Evolutionary conservation across 2,329 filamentous ascomycete genomes (phyloP).

Genomic region (Diplodia intermedia): DNA sequence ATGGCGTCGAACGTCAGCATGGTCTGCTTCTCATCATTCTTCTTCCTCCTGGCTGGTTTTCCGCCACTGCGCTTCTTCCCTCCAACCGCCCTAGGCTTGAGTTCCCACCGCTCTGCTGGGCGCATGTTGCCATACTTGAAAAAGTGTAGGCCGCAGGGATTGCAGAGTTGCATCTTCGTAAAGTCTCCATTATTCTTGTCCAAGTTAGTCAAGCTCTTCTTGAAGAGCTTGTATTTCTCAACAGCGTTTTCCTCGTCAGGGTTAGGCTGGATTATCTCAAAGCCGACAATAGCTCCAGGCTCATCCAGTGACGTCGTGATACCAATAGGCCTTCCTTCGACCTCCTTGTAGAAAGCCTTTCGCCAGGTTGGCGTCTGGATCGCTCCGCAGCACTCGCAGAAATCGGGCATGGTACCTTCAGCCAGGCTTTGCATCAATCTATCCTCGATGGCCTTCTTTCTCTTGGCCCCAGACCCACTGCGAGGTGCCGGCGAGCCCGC

Average conservation of each 20-base stretch:
- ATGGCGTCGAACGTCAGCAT: conserved; percentile 11
- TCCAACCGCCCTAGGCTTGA: conserved; percentile 45
- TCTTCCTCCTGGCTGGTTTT: conserved; percentile 43
- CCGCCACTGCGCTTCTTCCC: conserved; percentile 54
- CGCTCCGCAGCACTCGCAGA: conserved; percentile 89
- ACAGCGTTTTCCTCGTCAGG: conserved; percentile 65
- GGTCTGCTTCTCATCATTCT: conserved; percentile 28
- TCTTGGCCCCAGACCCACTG: conserved; percentile 65
- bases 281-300: conserved; percentile 66
- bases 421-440: conserved; percentile 66
- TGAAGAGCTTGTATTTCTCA: conserved; percentile 74
- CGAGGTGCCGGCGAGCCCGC: conserved; percentile 39
- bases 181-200: conserved; percentile 67
- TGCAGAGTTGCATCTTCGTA: conserved; percentile 80
- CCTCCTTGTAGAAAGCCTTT: conserved; percentile 70
- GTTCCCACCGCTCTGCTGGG: conserved; percentile 80
- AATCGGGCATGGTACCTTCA: conserved; percentile 85
- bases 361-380: conserved; percentile 98
- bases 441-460: conserved; percentile 68
- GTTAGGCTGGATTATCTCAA: conserved; percentile 41
- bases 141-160: conserved; percentile 95
- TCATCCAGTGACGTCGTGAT: conserved; percentile 75
- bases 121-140: conserved; percentile 86
- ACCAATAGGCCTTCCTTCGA: conserved; percentile 71
- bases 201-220: conserved; percentile 72